Base-by-base conservation (phyloP, 768 basidiomycete species). In the Boletus coccyginus region DNA sequence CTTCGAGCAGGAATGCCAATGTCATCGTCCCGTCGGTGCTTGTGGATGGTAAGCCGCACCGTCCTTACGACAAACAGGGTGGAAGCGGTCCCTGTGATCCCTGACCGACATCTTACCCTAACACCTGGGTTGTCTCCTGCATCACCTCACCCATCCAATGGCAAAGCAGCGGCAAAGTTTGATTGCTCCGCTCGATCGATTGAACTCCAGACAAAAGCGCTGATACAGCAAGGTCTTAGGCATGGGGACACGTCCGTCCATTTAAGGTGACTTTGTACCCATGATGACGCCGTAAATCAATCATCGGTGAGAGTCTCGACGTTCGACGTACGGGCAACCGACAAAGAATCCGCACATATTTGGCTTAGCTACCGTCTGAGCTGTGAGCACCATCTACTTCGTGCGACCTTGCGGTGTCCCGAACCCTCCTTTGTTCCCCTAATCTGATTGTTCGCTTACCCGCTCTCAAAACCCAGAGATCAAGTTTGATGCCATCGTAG, bases 291-390 rank as follows among this genome's bases (percentile, higher is more conserved):
- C 58, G 60, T 56, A 60, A 67, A 39, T 40, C 44, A 27, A 11
- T 55, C 51, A 39, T 29, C 5, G 46, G 50, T 56, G 54, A 43
- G 54, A 57, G 51, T 21, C 39, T 29, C 46, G 40, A 33, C 24
- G n/a, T 38, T 52, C 32, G 40, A 36, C 31, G 35, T 52, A 50
- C 54, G 50, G 33, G 40, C 58, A 50, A 40, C 33, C 32, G 31
- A 57, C 57, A 58, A 56, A 54, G 62, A 65, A 62, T 33, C 38
- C 3, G 12, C 6, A 52, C 58, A 0, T 17, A 53, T 61, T 59
- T 56, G 41, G 67, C 19, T 46, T 12, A n/a, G 17, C 46, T 55
- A 44, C 40, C 42, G 46, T 55, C 47, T 29, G 19, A 51, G 53
- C 36, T 21, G 21, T 35, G 40, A 24, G 4, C 44, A 32, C 13